A percentile compares a stretch with the other conserved stretches of the same genome.
Evolutionary conservation across 2,329 filamentous ascomycete species (phyloP).

Genomic region (Pseudogymnoascus sp.): DNA sequence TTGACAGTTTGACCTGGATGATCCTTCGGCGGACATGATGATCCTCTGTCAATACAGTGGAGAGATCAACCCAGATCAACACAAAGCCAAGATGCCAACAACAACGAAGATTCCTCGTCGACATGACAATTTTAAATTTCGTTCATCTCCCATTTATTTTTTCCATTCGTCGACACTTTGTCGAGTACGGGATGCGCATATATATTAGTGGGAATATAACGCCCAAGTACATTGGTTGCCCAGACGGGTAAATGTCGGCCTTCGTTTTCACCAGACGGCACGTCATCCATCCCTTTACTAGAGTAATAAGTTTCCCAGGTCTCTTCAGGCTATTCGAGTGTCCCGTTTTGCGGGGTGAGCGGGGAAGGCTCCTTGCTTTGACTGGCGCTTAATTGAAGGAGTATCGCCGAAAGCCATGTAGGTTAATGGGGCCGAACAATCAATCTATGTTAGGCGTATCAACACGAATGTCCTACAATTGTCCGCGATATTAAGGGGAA

Average conservation of each 20-base stretch:
- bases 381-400: not conserved
- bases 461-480: not conserved
- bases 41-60: not conserved
- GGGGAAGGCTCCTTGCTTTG: not conserved
- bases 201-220: not conserved
- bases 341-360: not conserved
- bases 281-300: not conserved
- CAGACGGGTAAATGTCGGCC: not conserved
- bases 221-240: not conserved
- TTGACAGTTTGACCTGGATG: not conserved
- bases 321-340: not conserved
- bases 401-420: not conserved
- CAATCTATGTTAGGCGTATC: not conserved
- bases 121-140: not conserved
- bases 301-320: not conserved
- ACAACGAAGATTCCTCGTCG: not conserved
- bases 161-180: not conserved
- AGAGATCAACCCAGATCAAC: not conserved
- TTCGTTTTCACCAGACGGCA: not conserved
- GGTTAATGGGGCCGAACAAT: not conserved
- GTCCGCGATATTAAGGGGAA: not conserved
- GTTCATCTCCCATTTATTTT: not conserved
- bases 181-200: not conserved
- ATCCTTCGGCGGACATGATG: not conserved
- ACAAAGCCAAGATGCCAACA: not conserved